Base-by-base conservation (phyloP, 495 filamentous ascomycete genomes). In the Hypomontagnella submonticulosa region DNA sequence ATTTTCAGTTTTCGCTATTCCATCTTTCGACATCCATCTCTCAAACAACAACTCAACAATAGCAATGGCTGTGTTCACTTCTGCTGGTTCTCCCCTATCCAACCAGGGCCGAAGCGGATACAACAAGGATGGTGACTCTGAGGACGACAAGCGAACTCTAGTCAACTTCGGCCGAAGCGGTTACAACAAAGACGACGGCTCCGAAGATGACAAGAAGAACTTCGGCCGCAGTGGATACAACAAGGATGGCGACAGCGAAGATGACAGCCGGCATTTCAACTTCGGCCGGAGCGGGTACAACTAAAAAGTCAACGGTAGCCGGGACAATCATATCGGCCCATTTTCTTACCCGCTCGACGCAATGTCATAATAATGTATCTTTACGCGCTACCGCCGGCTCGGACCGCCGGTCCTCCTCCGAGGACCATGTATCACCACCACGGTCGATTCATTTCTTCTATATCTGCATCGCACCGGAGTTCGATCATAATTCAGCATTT, bases 101-200 rank as follows among this genome's bases (percentile, higher is more conserved):
- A 63, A 50, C 65, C 23, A 34, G 1, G 73, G 75, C 63, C 75
- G 75, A 50, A 74, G 75, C 37, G 74, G 73, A 20, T 77, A 77
- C 66, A 77, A 77, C 62, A 72, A 66, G 33, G 67, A 72, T 32
- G 70, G 64, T 37, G 63, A 66, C 67, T 47, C 57, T 40, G 57
- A 57, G 34, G 50, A 63, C 18, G 56, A 75, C 53, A 65, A 65
- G 47, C 68, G 80, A 27, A 3, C 3, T 6, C 23, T 27, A 27
- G 23, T 27, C 23, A 75, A 71, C 65, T 61, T 83, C 76, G 85
- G 80, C 69, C 84, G 84, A 66, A 85, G 86, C 63, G 87, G 80
- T 60, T 86, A 83, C 72, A 83, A 84, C 73, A 71, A 70, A 60
- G 73, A 71, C 54, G 65, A 70, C 11, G 73, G 75, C 44, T 71